Percentiles rank a stretch among this genome's conserved stretches.
Conservation (phyloP, 1,139 yeast species). For the Taphrina flavorubra region DNA sequence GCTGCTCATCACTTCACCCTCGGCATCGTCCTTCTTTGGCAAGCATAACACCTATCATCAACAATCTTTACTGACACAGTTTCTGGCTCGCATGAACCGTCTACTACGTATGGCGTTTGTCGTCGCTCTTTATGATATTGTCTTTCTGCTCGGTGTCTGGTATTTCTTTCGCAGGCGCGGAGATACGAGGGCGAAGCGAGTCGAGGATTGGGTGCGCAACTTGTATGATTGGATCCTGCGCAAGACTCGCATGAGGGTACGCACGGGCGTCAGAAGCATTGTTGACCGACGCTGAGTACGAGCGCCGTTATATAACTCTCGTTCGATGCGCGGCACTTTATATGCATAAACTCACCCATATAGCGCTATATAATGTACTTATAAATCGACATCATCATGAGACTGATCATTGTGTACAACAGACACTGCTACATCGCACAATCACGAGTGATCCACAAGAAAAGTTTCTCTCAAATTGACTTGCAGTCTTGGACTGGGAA, state of each 20-base stretch:
- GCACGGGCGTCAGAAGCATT: slow-evolving; percentile 30
- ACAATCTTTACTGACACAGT: slow-evolving; percentile 17
- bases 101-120: slow-evolving; percentile 12
- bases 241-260: slow-evolving; percentile 20
- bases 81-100: slow-evolving; percentile 8
- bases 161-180: slow-evolving; percentile 28
- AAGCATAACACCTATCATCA: slow-evolving; percentile 12
- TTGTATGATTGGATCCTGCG: slow-evolving; percentile 18
- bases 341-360: too few relatives aligned
- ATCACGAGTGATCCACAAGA: background rate
- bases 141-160: slow-evolving; percentile 27
- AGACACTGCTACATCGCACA: background rate
- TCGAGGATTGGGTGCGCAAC: slow-evolving; percentile 29
- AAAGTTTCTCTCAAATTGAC: too few relatives aligned
- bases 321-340: too few relatives aligned
- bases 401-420: background rate
- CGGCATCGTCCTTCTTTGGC: slow-evolving; percentile 20
- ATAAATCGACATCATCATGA: background rate
- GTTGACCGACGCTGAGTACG: slow-evolving; percentile 20
- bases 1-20: slow-evolving; percentile 20
- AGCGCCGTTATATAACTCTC: too few relatives aligned
- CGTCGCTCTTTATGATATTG: slow-evolving; percentile 28
- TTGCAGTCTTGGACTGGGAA: too few relatives aligned
- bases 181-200: slow-evolving; percentile 25
- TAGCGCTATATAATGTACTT: slow-evolving; percentile 10